Conservation (phyloP, 2,329 filamentous ascomycete genomes). For the Hymenoscyphus repandus region DNA sequence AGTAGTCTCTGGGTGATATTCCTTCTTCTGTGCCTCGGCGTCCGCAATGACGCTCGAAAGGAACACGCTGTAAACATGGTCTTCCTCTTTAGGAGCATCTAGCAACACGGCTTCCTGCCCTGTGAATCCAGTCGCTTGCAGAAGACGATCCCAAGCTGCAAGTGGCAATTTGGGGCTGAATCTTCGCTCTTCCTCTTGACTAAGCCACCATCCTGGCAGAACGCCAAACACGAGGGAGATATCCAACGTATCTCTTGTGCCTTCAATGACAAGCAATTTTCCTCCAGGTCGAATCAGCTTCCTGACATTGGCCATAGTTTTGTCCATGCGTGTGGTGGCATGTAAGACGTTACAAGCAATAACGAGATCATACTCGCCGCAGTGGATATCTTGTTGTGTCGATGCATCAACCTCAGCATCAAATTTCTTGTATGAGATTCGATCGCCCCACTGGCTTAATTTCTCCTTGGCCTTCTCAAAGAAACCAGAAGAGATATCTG, state of each 20-base stretch:
- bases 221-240: constrained; percentile 13
- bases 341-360: constrained; percentile 23
- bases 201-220: constrained; percentile 15
- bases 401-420: constrained; percentile 15
- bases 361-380: constrained; percentile 20
- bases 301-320: constrained; percentile 24
- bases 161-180: background rate
- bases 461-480: constrained; percentile 30
- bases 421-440: constrained; percentile 30
- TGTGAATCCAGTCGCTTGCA: background rate
- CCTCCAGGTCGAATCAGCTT: constrained; percentile 29
- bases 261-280: constrained; percentile 26
- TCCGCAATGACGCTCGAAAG: background rate
- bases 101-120: background rate
- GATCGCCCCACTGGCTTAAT: constrained; percentile 7
- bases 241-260: constrained; percentile 16
- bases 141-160: background rate
- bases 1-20: too few species aligned
- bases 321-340: constrained; percentile 20
- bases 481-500: constrained; percentile 26
- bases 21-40: background rate
- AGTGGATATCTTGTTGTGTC: constrained; percentile 21
- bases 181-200: background rate
- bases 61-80: background rate
- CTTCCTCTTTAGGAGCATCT: background rate